phyloP scores from a whole-genome alignment of 805 yeast genomes.

The Trichomonascus vanleenenianus region DNA sequence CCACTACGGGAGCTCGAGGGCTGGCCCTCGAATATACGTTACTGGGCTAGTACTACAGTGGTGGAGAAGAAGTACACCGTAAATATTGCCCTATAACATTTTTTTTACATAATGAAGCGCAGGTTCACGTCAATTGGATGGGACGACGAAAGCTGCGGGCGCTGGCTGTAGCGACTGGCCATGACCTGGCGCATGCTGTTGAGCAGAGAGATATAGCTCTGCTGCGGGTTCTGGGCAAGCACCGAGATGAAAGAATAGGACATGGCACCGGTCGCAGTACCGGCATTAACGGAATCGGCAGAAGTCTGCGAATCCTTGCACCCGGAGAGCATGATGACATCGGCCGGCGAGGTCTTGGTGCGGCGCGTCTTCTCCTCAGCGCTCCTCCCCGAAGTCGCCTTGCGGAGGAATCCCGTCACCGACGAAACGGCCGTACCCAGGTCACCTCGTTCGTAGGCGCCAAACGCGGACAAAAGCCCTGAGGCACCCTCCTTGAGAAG shows the following conservation, averaged over 20 bases:
- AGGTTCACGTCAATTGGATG: constrained; percentile 69
- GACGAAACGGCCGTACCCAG: constrained; percentile 38
- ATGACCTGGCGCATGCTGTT: constrained; percentile 63
- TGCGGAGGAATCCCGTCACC: constrained; percentile 31
- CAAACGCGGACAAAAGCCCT: constrained; percentile 52
- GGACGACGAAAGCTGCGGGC: constrained; percentile 73
- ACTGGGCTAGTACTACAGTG: no score
- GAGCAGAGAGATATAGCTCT: constrained; percentile 59
- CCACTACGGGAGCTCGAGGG: no score
- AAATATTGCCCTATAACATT: background rate
- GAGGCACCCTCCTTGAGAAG: constrained; percentile 66
- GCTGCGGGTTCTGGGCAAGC: constrained; percentile 51
- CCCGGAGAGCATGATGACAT: constrained; percentile 68
- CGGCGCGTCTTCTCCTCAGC: constrained; percentile 39
- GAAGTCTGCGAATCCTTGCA: constrained; percentile 80
- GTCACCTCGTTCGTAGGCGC: constrained; percentile 56
- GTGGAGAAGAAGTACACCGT: background rate
- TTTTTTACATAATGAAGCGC: constrained; percentile 37
- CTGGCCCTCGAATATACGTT: no score
- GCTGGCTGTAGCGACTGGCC: constrained; percentile 61
- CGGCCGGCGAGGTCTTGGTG: constrained; percentile 65
- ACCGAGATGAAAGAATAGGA: constrained; percentile 69
- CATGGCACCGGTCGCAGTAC: constrained; percentile 76
- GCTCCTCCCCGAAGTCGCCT: constrained; percentile 29
- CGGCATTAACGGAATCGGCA: constrained; percentile 72